These are phyloP conservation scores for Neurospora intermedia DNA, from an alignment of 495 filamentous ascomycete species.

Conservation along the genomic window DNA sequence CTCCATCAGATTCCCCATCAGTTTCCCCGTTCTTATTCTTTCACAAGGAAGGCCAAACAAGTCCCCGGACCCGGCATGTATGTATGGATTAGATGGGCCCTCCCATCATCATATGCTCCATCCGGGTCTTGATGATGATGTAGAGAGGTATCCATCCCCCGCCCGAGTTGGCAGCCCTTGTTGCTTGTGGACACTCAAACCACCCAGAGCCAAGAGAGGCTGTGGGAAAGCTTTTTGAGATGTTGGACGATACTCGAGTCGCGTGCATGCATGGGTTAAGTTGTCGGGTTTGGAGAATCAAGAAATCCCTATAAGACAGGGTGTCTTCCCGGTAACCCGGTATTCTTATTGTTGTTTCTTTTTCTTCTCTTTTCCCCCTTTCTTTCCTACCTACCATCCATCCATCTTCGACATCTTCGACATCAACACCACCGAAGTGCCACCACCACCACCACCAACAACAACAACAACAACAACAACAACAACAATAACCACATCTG, in stretches of 20 bases:
- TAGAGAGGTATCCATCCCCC: neutral
- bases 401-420: neutral
- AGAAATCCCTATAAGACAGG: neutral
- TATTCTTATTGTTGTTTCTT: neutral
- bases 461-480: neutral
- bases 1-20: neutral
- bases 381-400: neutral
- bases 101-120: neutral
- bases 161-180: neutral
- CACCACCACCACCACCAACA: neutral
- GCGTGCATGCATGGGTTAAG: neutral
- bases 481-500: neutral
- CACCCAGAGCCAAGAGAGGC: neutral
- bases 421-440: neutral
- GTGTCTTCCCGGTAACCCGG: neutral
- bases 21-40: neutral
- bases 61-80: neutral
- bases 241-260: neutral
- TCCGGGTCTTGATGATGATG: neutral
- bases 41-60: neutral
- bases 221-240: neutral
- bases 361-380: neutral
- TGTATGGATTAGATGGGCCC: neutral
- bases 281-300: neutral
- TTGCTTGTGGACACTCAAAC: neutral